Evolutionary conservation across 306 rosid genomes (phyloP).

Genomic region (Inga leiocalycina): DNA sequence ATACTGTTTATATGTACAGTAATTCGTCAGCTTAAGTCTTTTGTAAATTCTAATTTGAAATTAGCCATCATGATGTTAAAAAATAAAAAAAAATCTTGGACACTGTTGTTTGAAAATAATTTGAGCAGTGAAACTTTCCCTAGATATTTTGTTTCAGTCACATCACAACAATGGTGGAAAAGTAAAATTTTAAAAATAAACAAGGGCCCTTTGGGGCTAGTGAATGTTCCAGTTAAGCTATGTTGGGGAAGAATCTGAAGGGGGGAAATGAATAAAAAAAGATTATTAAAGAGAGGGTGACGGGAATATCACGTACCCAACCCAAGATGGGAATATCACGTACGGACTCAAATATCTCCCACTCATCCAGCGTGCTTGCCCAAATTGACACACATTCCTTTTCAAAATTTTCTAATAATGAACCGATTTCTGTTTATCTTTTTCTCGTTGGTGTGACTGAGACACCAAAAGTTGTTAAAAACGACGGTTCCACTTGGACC

Average conservation of each 20-base stretch:
- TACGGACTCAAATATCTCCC: constrained; percentile 11
- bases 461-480: constrained; percentile 19
- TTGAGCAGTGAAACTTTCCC: too few species aligned
- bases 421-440: background rate
- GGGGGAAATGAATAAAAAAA: background rate
- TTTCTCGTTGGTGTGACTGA: constrained; percentile 12
- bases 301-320: background rate
- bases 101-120: too few species aligned
- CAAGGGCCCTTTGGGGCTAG: background rate
- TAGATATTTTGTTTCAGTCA: background rate
- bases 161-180: background rate
- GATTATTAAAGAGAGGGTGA: background rate
- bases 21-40: too few species aligned
- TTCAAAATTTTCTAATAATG: background rate
- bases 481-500: constrained; percentile 18
- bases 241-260: background rate
- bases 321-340: background rate
- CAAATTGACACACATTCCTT: constrained; percentile 14
- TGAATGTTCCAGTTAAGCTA: background rate
- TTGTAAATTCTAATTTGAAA: too few species aligned
- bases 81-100: too few species aligned
- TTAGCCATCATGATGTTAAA: too few species aligned
- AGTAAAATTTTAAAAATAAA: background rate
- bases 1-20: too few species aligned
- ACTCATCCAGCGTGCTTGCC: constrained; percentile 7